Conservation (phyloP, 345 rosid species). For the Draba incana region DNA sequence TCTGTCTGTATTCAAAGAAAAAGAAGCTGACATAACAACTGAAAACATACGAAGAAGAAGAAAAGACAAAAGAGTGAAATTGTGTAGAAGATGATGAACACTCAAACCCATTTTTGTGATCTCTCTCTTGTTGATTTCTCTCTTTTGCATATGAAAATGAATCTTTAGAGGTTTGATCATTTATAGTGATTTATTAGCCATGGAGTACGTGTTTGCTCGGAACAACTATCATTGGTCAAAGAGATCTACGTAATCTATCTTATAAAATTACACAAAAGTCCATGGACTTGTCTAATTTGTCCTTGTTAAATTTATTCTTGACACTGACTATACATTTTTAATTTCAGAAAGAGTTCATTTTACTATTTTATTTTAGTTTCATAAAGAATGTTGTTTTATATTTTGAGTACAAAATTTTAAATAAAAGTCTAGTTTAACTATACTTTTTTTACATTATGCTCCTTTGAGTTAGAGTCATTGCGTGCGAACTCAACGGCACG, state of each 20-base stretch:
- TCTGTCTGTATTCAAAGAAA: slow-evolving; percentile 42
- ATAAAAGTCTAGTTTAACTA: too few relatives aligned
- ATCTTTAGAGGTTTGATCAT: slow-evolving; percentile 6
- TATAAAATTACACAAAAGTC: too few relatives aligned
- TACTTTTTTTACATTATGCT: too few relatives aligned
- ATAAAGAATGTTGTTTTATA: too few relatives aligned
- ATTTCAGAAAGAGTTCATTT: too few relatives aligned
- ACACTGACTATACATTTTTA: background rate
- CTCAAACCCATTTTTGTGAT: slow-evolving; percentile 20
- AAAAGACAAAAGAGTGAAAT: background rate
- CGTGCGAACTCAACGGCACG: too few relatives aligned
- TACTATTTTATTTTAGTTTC: too few relatives aligned
- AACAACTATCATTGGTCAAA: background rate
- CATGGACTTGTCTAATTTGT: too few relatives aligned
- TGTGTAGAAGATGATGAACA: slow-evolving; percentile 14
- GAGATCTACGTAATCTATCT: background rate
- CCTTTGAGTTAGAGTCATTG: too few relatives aligned
- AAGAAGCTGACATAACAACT: slow-evolving; percentile 28
- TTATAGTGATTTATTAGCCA: slow-evolving; percentile 20
- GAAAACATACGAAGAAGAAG: slow-evolving; percentile 7
- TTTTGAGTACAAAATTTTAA: too few relatives aligned
- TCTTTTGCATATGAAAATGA: slow-evolving; percentile 7
- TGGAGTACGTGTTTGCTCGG: slow-evolving; percentile 8
- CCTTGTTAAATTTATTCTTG: background rate
- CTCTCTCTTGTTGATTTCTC: slow-evolving; percentile 2